Evolutionary conservation across 78 protist species (phyloP), one percentile per base, ranked within the genome.

Genomic region (Creolimax fragrantissima): DNA sequence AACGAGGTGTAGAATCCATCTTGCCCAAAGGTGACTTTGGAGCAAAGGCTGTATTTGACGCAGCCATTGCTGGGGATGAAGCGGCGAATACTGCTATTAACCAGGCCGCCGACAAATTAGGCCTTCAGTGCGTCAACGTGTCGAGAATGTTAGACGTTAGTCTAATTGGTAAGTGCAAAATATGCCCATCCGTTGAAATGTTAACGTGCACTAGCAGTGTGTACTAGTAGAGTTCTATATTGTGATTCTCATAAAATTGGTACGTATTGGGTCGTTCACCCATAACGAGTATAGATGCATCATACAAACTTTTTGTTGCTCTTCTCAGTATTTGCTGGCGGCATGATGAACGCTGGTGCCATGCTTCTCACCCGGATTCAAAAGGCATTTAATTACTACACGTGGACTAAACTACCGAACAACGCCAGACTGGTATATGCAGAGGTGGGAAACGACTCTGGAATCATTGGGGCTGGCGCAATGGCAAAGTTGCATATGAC

Each of bases 341-440:
- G 86, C 6, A 83, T 83, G 86, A 35, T 41, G 44, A 83, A 24
- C 44, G 86, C 86, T 41, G 86, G 86, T 5, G 86, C 35, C 7
- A 35, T 24, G 17, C 86, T 83, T 6, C 35, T 83, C 86, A 11
- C 35, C 7, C 5, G 7, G 5, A 83, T 83, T 11, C 86, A 24
- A 6, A 83, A 5, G 5, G 86, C 86, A 17, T 83, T 35, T 41
- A 5, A 83, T 41, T 39, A 83, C 44, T 83, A 83, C 35, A 24
- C 86, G 5, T 83, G 86, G 86, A 83, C 86, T 41, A 83, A 83
- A 41, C 86, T 83, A 41, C 86, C 86, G 17, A 83, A 83, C 7
- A 83, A 83, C 37, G 86, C 35, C 6, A 6, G 37, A 41, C 7
- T 83, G 6, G 86, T 83, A 24, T 6, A 6, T 83, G 86, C 86